Base-by-base conservation (phyloP, 164 flowering plant species). In the Vitis vinifera region DNA sequence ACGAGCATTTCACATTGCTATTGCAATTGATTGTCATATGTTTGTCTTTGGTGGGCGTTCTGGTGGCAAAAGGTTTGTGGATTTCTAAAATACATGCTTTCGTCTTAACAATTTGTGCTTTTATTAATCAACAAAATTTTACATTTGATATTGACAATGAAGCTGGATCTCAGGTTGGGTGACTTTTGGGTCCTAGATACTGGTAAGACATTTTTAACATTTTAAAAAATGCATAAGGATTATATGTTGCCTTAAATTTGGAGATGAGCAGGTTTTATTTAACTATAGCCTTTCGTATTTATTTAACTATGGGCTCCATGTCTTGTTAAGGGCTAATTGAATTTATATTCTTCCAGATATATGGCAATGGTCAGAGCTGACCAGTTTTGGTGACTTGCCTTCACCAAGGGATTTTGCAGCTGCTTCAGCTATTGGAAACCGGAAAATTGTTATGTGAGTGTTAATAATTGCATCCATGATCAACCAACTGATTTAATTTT, bases 121-220 rank as follows among this genome's bases (percentile, higher is more conserved):
- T 17, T 16, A 8, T 64, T 59, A 4, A 7, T 76, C 51, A 49
- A 47, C 12, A 53, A 27, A 15, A 51, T 3, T 56, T 50, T 4
- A 10, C 55, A 9, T 13, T 30, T 69, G 48, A 11, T 10, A 48
- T 63, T 74, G 63, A 69, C 44, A n/a, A 31, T 58, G 62, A 12
- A 51, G 12, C 23, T 78, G 68, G 16, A 47, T 70, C 10, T 65
- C 94, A 95, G 99, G 95, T 75, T 92, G 81, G 97, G 97, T n/a
- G 98, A 96, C 78, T 96, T 96, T 75, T 96, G 98, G 99, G 92
- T 93, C 76, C 80, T 93, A 14, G 99, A 96, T 78, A 93, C 98
- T 17, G 98, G 99, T 96, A 80, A 83, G 81, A 0, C 60, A 3
- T 60, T 65, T 13, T 30, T 66, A 10, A 31, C 16, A 49, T 37